These are phyloP conservation scores for Magnaporthiopsis rhizophila DNA, from an alignment of 2,329 filamentous ascomycete genomes.

Conservation along the genomic window DNA sequence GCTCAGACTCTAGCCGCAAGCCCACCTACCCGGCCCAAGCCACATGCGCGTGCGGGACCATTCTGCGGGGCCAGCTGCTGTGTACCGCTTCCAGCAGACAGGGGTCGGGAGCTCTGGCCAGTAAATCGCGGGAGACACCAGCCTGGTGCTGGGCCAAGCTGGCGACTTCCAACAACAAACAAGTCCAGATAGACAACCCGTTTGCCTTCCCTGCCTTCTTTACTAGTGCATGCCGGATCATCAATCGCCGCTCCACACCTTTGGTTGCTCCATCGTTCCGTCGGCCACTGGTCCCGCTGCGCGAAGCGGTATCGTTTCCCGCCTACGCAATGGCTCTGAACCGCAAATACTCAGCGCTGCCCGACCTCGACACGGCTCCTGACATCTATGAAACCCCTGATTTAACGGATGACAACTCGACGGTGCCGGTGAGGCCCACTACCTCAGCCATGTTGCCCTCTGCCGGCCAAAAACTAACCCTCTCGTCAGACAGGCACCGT, in stretches of 20 bases:
- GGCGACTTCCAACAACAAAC: not conserved
- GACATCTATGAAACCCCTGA: constrained; percentile 97
- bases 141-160: not conserved
- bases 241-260: not conserved
- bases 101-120: not conserved
- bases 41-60: not conserved
- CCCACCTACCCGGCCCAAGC: not conserved
- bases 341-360: constrained; percentile 74
- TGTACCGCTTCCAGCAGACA: not conserved
- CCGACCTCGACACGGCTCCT: constrained; percentile 79
- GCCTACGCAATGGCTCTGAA: constrained; percentile 57
- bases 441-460: not conserved
- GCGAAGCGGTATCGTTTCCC: not conserved
- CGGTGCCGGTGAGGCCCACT: constrained; percentile 56
- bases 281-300: too few relatives aligned
- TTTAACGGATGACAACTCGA: constrained; percentile 82
- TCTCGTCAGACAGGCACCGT: constrained; percentile 42
- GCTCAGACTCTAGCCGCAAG: not conserved
- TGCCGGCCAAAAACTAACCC: not conserved
- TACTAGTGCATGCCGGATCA: not conserved
- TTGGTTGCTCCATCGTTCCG: not conserved
- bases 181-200: not conserved
- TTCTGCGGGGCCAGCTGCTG: not conserved
- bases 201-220: not conserved
- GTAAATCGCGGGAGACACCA: not conserved